These are phyloP conservation scores for Emergomyces orientalis DNA, from an alignment of 2,329 filamentous ascomycete species.

Conservation along the genomic window DNA sequence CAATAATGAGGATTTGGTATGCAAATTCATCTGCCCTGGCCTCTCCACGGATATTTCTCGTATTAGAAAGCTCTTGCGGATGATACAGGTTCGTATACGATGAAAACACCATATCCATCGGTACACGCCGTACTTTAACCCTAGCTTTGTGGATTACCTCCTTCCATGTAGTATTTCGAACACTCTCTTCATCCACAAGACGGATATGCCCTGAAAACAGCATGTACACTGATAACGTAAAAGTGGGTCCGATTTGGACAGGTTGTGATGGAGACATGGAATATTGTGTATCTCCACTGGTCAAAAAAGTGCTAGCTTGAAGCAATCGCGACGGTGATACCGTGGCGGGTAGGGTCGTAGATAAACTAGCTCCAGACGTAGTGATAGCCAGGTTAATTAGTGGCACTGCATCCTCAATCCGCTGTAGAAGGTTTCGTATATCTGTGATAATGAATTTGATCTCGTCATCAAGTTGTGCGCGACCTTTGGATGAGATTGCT, in stretches of 20 bases:
- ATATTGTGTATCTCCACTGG: constrained; percentile 77
- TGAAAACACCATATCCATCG: constrained; percentile 47
- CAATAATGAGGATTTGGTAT: constrained; percentile 72
- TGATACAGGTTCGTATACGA: constrained; percentile 20
- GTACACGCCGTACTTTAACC: constrained; percentile 67
- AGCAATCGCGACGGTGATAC: constrained; percentile 85
- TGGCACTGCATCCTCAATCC: constrained; percentile 85
- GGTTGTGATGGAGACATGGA: constrained; percentile 52
- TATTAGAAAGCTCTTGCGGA: constrained; percentile 12
- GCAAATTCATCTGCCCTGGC: constrained; percentile 55
- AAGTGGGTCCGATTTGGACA: constrained; percentile 78
- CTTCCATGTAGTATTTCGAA: constrained; percentile 74
- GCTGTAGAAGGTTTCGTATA: constrained; percentile 62
- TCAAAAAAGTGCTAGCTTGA: constrained; percentile 87
- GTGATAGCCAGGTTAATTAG: constrained; percentile 89
- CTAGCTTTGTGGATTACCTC: constrained; percentile 91
- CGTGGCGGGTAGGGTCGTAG: constrained; percentile 65
- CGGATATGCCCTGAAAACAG: constrained; percentile 72
- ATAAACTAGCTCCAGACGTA: constrained; percentile 80
- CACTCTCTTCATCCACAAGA: constrained; percentile 46
- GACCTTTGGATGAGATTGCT: constrained; percentile 33
- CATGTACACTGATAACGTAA: constrained; percentile 88
- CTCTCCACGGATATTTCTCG: constrained; percentile 29
- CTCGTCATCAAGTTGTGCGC: constrained; percentile 52
- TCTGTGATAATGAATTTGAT: constrained; percentile 61